Evolutionary conservation across 1,139 yeast species (phyloP).

Genomic region (Debaryomycetaceae sp.): DNA sequence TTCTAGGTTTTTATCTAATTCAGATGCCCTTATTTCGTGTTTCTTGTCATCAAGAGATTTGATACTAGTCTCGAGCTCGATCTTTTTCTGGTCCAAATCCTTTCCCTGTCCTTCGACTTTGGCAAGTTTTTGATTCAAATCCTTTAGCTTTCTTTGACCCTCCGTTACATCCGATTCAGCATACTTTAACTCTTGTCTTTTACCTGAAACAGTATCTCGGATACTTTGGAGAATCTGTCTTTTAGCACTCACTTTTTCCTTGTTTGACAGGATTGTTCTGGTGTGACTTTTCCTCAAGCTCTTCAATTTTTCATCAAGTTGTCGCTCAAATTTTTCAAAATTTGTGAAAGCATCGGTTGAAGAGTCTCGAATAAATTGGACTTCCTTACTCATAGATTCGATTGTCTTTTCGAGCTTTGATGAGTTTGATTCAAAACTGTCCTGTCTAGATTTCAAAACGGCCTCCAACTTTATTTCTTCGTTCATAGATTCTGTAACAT

Average conservation of each 20-base stretch:
- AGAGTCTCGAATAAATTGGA: neutral
- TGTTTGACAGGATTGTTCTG: conserved; percentile 1
- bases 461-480: conserved; percentile 53
- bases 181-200: conserved; percentile 39
- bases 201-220: conserved; percentile 35
- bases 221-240: conserved; percentile 13
- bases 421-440: conserved; percentile 17
- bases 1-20: conserved; percentile 35
- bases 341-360: neutral
- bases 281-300: neutral
- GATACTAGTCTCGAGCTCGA: conserved; percentile 33
- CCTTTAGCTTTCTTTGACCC: conserved; percentile 27
- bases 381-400: neutral
- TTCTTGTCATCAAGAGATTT: conserved; percentile 25
- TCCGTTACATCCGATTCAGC: conserved; percentile 30
- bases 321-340: neutral
- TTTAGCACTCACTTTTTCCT: conserved; percentile 3
- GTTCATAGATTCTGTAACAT: conserved; percentile 34
- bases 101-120: conserved; percentile 34
- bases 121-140: conserved; percentile 36
- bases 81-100: conserved; percentile 26
- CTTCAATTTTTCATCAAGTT: conserved; percentile 2
- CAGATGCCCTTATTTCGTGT: conserved; percentile 23
- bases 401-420: conserved; percentile 6
- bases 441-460: conserved; percentile 50